Evolutionary conservation across 2,329 filamentous ascomycete genomes (phyloP).

Genomic region (Epichloe gansuensis): DNA sequence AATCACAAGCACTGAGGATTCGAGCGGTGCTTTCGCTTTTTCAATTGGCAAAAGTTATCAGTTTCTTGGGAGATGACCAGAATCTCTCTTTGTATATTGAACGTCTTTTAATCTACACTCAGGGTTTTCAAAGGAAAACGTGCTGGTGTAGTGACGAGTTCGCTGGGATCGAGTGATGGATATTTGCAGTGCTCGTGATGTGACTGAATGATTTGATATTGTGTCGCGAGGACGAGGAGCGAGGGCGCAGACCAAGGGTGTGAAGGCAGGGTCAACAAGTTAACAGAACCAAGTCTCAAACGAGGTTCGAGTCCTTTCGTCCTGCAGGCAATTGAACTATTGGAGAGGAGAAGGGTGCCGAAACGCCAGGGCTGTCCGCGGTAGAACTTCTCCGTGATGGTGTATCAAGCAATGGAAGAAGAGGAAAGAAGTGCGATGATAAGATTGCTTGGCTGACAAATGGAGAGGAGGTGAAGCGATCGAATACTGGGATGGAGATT

Average conservation of each 20-base stretch:
- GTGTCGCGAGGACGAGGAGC: slow-evolving; percentile 20
- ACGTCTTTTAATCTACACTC: slow-evolving; percentile 51
- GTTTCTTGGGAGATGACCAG: slow-evolving; percentile 14
- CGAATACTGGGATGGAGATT: slow-evolving; percentile 21
- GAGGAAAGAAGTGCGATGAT: slow-evolving; percentile 21
- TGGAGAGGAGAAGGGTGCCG: slow-evolving; percentile 2
- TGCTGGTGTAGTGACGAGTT: slow-evolving; percentile 62
- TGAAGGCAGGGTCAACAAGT: slow-evolving; percentile 19
- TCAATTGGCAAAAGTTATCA: slow-evolving; percentile 2
- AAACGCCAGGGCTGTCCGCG: slow-evolving; percentile 7
- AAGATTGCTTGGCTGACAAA: slow-evolving; percentile 18
- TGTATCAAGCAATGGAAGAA: slow-evolving; percentile 11
- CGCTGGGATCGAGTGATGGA: slow-evolving; percentile 27
- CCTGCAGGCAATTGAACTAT: slow-evolving; percentile 13
- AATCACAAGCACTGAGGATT: slow-evolving; percentile 8
- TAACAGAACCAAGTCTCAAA: slow-evolving; percentile 13
- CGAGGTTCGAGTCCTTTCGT: not conserved
- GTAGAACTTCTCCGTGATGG: slow-evolving; percentile 7
- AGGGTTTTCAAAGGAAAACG: slow-evolving; percentile 82
- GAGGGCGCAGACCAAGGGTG: slow-evolving; percentile 20
- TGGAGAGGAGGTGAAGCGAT: slow-evolving; percentile 24
- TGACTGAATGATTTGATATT: slow-evolving; percentile 16
- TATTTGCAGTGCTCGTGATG: slow-evolving; percentile 29
- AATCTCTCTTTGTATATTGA: slow-evolving; percentile 18
- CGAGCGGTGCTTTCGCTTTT: slow-evolving; percentile 1